Percentiles rank a stretch among this genome's conserved stretches.
These are phyloP conservation scores for Yamadazyma atlantica DNA, from an alignment of 1,139 yeast species.

Conservation along the genomic window DNA sequence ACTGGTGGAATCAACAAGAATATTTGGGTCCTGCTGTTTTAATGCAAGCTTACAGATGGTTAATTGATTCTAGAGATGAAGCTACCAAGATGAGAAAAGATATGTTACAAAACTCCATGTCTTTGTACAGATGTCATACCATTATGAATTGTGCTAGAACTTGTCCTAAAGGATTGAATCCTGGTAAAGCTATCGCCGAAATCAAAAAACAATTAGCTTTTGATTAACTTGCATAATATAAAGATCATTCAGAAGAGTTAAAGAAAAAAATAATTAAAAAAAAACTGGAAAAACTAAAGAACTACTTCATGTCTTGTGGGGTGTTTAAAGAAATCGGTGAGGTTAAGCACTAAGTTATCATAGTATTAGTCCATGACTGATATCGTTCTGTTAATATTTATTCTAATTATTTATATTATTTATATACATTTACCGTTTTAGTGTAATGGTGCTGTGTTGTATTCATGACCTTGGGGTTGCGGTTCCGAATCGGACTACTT, in stretches of 20 bases:
- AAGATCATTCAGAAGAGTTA: background rate
- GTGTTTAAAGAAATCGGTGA: background rate
- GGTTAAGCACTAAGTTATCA: background rate
- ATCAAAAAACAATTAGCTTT: constrained; percentile 92
- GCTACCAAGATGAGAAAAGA: constrained; percentile 80
- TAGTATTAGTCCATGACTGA: constrained; percentile 1
- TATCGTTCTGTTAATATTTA: background rate
- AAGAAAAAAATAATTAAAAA: background rate
- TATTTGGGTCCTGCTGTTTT: constrained; percentile 97
- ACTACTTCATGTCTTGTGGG: background rate
- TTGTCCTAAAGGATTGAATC: constrained; percentile 99
- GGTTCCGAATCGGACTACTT: background rate
- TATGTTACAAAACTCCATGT: constrained; percentile 95
- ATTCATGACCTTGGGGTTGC: background rate
- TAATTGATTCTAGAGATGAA: constrained; percentile 95
- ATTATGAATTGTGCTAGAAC: constrained; percentile 98
- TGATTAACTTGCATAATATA: constrained; percentile 39
- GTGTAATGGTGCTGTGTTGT: background rate
- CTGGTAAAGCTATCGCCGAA: constrained; percentile 96
- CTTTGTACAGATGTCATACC: constrained; percentile 97
- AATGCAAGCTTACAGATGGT: constrained; percentile 99
- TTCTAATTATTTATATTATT: constrained; percentile 1
- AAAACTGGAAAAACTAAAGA: background rate
- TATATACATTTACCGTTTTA: background rate
- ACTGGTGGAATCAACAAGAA: constrained; percentile 99